Evolutionary conservation across 192 early-diverging fungal genomes (phyloP).

Genomic region (Phlyctochytrium arcticum): DNA sequence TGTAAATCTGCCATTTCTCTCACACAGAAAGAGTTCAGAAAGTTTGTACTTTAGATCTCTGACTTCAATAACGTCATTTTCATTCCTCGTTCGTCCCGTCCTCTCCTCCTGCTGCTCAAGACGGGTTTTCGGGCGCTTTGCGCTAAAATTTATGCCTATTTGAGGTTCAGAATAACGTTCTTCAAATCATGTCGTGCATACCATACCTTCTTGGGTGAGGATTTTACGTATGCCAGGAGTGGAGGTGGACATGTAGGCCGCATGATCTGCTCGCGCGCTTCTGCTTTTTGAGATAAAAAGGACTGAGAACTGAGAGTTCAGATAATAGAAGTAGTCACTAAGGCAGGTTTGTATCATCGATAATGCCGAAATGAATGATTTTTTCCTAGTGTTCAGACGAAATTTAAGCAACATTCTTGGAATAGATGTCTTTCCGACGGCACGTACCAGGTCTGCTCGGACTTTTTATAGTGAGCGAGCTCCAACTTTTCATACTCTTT

Average conservation of each 20-base stretch:
- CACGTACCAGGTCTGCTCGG: conserved; percentile 15
- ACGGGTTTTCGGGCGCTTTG: no score
- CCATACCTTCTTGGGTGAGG: conserved; percentile 16
- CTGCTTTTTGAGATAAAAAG: neutral
- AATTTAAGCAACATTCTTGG: no score
- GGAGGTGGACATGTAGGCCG: conserved; percentile 12
- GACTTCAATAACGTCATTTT: no score
- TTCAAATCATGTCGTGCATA: no score
- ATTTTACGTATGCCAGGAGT: conserved; percentile 9
- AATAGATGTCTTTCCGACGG: no score
- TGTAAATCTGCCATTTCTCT: no score
- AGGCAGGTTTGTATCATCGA: neutral
- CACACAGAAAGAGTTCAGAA: no score
- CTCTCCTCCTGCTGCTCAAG: no score
- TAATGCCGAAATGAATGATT: conserved; percentile 16
- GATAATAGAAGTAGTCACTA: conserved; percentile 17
- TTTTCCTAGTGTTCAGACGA: conserved; percentile 14
- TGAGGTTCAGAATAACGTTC: no score
- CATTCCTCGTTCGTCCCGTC: no score
- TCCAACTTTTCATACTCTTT: conserved; percentile 4
- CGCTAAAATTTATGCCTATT: no score
- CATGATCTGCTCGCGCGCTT: neutral
- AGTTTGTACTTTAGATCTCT: no score
- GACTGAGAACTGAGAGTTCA: conserved; percentile 23
- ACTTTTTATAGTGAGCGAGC: conserved; percentile 1